Percentiles rank a stretch among this genome's conserved stretches.
Evolutionary conservation across 202 grass and related monocot genomes (phyloP).

Genomic region (Panicum virgatum): DNA sequence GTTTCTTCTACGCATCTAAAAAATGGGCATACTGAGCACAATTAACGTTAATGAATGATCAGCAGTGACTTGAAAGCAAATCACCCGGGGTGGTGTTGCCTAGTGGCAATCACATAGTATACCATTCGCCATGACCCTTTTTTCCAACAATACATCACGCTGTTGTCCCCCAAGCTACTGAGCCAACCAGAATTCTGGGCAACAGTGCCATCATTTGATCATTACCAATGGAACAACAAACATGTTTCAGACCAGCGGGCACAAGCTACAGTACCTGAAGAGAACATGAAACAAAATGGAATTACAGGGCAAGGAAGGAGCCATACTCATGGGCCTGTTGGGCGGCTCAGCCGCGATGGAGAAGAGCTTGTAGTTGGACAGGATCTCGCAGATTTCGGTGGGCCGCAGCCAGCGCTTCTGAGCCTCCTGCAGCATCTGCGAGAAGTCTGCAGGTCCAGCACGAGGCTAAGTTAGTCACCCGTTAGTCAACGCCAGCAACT

Average conservation of each 20-base stretch:
- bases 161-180: not conserved
- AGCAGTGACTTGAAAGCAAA: not conserved
- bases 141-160: not conserved
- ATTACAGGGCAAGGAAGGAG: not conserved
- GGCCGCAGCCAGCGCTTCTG: conserved; percentile 68
- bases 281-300: not conserved
- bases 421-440: conserved; percentile 64
- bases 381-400: conserved; percentile 75
- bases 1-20: not conserved
- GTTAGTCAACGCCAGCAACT: conserved; percentile 27
- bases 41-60: not conserved
- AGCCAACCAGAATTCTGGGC: not conserved
- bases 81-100: not conserved
- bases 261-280: not conserved
- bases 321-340: conserved; percentile 69
- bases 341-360: conserved; percentile 64
- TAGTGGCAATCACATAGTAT: not conserved
- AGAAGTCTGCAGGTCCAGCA: conserved; percentile 61
- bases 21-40: not conserved
- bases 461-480: conserved; percentile 35
- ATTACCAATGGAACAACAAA: not conserved
- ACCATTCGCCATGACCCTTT: not conserved
- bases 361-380: conserved; percentile 66
- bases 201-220: not conserved
- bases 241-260: not conserved